phyloP scores from a whole-genome alignment of 108 stramenopile genomes.

The Schizochytrium sp. region DNA sequence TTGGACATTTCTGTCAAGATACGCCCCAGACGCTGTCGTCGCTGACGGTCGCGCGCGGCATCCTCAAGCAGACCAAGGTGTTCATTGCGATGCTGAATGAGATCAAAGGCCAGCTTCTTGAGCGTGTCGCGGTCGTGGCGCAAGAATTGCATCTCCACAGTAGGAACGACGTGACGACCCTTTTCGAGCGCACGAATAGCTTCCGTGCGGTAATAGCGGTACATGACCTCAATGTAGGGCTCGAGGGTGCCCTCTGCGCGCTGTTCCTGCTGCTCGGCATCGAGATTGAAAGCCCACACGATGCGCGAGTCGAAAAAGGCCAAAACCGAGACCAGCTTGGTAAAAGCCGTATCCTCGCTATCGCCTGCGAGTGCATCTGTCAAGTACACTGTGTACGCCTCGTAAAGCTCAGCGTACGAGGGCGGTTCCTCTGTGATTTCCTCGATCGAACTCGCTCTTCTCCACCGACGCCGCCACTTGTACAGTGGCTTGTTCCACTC shows the following conservation, averaged over 20 bases:
- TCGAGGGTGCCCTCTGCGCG: background rate
- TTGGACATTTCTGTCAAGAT: background rate
- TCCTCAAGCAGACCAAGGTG: background rate
- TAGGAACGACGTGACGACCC: background rate
- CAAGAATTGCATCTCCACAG: background rate
- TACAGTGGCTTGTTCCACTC: background rate
- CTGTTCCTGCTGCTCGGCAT: background rate
- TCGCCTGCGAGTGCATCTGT: background rate
- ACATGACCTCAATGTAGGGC: background rate
- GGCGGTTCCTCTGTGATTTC: background rate
- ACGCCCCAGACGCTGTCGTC: background rate
- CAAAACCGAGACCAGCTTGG: background rate
- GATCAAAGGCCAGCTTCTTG: background rate
- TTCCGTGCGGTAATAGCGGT: background rate
- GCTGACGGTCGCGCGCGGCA: background rate
- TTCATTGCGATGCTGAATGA: background rate
- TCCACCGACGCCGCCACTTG: background rate
- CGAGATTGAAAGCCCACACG: background rate
- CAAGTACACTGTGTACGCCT: background rate
- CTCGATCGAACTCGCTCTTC: background rate
- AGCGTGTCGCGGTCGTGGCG: background rate
- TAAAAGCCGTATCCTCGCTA: background rate
- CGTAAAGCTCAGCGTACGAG: background rate
- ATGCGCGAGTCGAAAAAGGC: constrained; percentile 3
- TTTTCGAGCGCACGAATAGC: background rate